Conservation (phyloP, 257 asterid species). For the Solanum microdontum region DNA sequence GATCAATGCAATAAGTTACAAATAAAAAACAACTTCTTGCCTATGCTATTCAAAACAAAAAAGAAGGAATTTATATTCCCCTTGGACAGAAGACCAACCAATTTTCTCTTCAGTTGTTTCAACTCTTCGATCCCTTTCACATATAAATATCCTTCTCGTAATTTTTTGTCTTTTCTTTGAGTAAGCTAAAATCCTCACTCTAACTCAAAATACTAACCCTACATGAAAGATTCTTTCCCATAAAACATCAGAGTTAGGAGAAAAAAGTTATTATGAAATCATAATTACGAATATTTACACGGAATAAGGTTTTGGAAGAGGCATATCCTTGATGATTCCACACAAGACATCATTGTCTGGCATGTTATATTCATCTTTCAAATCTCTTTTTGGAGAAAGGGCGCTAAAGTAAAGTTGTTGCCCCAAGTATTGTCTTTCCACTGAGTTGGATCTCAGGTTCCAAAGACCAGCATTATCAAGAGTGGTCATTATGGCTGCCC, state of each 20-base stretch:
- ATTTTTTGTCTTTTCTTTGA: not conserved
- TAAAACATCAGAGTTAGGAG: not conserved
- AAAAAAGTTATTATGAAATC: not conserved
- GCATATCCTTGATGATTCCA: conserved; percentile 40
- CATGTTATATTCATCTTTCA: conserved; percentile 45
- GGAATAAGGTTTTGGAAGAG: conserved; percentile 29
- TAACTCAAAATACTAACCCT: not conserved
- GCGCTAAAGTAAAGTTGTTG: conserved; percentile 55
- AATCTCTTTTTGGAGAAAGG: conserved; percentile 37
- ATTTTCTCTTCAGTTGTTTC: not conserved
- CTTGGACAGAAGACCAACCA: not conserved
- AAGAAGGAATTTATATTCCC: not conserved
- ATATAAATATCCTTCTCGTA: not conserved
- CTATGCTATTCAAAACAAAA: not conserved
- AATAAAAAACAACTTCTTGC: not conserved
- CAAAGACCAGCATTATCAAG: conserved; percentile 66
- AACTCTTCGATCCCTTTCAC: not conserved
- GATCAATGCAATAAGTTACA: not conserved
- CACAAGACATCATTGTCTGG: conserved; percentile 27
- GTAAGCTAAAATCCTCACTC: not conserved
- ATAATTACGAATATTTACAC: not conserved
- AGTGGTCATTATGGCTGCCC: conserved; percentile 59
- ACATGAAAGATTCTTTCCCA: not conserved
- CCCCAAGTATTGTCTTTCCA: conserved; percentile 52
- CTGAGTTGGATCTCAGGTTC: conserved; percentile 34